Evolutionary conservation across 148 eudicot species (phyloP), one percentile per base, ranked within the genome.

Genomic region (Fallopia convolvulus): DNA sequence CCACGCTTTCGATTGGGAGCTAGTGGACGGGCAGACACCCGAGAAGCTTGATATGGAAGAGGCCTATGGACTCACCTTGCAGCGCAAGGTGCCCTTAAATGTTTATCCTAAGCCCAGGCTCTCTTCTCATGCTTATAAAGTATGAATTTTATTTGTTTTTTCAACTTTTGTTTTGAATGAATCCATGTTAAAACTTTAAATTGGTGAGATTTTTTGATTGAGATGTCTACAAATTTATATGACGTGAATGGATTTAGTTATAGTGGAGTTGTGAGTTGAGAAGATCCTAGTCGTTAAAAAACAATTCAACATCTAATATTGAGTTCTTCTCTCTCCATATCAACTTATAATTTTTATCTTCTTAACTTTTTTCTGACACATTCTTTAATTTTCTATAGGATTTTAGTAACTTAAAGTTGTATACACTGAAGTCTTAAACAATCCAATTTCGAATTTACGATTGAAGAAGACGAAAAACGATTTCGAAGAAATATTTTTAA

Each of bases 41-140:
- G 91, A 90, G 74, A 88, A 87, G 76, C 71, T 95, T 8, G 81
- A 93, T 44, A 95, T 92, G 99, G 99, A 95, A 47, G 97, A 95
- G 41, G 93, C 94, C 18, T 92, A 86, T 81, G 99, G 99, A 79
- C 83, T 95, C 8, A 91, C 99, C 17, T 85, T 92, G 70, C 99
- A 93, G 73, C 83, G 97, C 44, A 93, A 87, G 50, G 83, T 32
- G 26, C 97, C 99, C 3, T 84, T 95, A 47, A 53, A 75, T 84
- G 93, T 95, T 42, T 88, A 89, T 80, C 96, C 97, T 0, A 56
- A 50, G 76, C 99, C 88, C 0, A 85, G 99, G 77, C 76, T 94
- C 6, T 70, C 85, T 1, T 70, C 78, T 74, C 84, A 83, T 63
- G 89, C 70, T 8, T 81, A 85, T 50, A 50, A 61, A 8, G 46